phyloP scores from a whole-genome alignment of 176 grass and related monocot species.

The Otatea glauca region DNA sequence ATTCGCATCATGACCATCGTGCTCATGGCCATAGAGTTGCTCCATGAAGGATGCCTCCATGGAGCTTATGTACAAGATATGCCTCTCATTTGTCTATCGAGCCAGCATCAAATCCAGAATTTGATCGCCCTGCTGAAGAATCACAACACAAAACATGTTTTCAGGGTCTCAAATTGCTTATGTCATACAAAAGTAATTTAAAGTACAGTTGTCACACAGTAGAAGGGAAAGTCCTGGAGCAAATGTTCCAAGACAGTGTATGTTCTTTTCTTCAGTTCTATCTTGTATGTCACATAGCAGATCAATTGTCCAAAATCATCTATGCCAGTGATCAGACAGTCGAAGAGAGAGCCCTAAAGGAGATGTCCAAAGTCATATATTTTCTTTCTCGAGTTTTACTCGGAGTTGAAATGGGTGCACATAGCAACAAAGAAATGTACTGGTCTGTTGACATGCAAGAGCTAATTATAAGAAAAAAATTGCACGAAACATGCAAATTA shows the following conservation, averaged over 20 bases:
- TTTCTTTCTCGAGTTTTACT: background rate
- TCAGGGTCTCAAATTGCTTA: background rate
- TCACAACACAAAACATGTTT: slow-evolving; percentile 1
- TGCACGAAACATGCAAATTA: background rate
- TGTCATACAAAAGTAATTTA: background rate
- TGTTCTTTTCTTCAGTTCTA: background rate
- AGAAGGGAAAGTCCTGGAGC: background rate
- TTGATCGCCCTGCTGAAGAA: slow-evolving; percentile 43
- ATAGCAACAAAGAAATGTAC: background rate
- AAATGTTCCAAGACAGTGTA: background rate
- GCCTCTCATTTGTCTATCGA: slow-evolving; percentile 70
- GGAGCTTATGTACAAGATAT: slow-evolving; percentile 65
- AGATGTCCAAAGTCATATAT: background rate
- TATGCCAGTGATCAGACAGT: background rate
- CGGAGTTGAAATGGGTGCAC: background rate
- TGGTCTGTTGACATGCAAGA: no score
- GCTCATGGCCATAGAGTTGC: slow-evolving; percentile 40
- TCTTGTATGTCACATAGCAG: background rate
- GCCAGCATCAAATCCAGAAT: slow-evolving; percentile 32
- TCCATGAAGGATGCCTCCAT: slow-evolving; percentile 71
- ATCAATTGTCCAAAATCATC: background rate
- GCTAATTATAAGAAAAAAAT: background rate
- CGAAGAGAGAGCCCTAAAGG: background rate
- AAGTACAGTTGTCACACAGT: background rate
- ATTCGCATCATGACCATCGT: background rate